These are phyloP conservation scores for Akanthomyces dipterigenus DNA, from an alignment of 2,329 filamentous ascomycete genomes.

Conservation along the genomic window DNA sequence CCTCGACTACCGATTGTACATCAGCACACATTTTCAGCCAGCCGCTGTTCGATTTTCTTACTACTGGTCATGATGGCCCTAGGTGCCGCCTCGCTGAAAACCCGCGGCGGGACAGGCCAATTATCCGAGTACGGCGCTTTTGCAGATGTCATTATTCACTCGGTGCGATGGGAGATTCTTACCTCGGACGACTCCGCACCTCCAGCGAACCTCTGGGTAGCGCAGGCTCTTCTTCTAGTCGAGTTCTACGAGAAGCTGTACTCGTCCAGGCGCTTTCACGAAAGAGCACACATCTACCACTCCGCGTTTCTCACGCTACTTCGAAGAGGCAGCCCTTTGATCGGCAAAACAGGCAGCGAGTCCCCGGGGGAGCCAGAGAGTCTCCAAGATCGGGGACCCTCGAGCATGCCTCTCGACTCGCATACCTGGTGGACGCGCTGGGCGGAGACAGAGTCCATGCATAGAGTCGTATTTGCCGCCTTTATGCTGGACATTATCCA, in stretches of 20 bases:
- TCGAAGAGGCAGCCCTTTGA: constrained; percentile 76
- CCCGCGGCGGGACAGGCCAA: constrained; percentile 48
- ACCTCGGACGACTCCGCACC: constrained; percentile 75
- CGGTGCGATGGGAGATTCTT: constrained; percentile 76
- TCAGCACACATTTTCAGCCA: constrained; percentile 76
- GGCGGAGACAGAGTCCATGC: constrained; percentile 83
- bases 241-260: constrained; percentile 94
- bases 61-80: constrained; percentile 78
- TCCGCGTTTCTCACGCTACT: constrained; percentile 79
- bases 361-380: constrained; percentile 56
- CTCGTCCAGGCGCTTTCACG: constrained; percentile 73
- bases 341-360: constrained; percentile 71
- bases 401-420: constrained; percentile 29
- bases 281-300: constrained; percentile 85
- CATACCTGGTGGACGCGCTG: constrained; percentile 71
- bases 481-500: constrained; percentile 88
- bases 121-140: constrained; percentile 39
- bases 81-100: constrained; percentile 72
- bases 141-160: constrained; percentile 57
- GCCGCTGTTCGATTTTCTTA: constrained; percentile 70
- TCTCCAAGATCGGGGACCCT: constrained; percentile 31
- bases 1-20: constrained; percentile 83
- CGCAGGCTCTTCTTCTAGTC: constrained; percentile 74
- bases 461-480: constrained; percentile 78
- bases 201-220: constrained; percentile 80